These are phyloP conservation scores for Stromatinia cepivora DNA, from an alignment of 2,329 filamentous ascomycete species.

Conservation along the genomic window DNA sequence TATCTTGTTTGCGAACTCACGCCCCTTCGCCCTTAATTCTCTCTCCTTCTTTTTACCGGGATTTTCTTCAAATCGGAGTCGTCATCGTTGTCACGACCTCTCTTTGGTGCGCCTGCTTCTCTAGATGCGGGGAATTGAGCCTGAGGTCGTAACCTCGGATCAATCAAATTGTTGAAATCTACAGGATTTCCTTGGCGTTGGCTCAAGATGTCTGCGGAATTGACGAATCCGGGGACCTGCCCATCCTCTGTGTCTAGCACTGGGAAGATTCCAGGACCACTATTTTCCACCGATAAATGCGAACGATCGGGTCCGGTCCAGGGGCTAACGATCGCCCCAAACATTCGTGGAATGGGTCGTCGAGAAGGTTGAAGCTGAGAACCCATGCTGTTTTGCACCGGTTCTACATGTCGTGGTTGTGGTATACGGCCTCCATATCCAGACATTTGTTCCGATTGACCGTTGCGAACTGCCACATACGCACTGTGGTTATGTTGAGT, in stretches of 20 bases:
- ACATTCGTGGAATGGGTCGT: not conserved
- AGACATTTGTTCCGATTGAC: not conserved
- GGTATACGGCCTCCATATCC: not conserved
- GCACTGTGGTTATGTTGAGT: not conserved
- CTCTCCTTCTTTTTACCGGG: not conserved
- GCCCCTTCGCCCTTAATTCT: rapidly evolving
- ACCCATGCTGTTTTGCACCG: rapidly evolving
- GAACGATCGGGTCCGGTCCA: not conserved
- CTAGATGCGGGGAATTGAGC: not conserved
- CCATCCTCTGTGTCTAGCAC: not conserved
- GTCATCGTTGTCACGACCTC: too few species aligned
- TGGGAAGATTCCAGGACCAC: not conserved
- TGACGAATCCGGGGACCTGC: rapidly evolving
- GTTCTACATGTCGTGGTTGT: too few species aligned
- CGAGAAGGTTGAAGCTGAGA: not conserved
- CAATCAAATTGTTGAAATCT: not conserved
- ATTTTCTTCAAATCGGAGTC: not conserved
- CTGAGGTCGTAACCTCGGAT: not conserved
- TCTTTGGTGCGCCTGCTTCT: too few species aligned
- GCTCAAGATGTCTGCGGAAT: not conserved
- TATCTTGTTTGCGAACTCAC: not conserved
- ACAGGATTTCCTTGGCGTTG: not conserved
- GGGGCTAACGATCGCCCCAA: not conserved
- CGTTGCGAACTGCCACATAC: not conserved
- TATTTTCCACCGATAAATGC: rapidly evolving